Evolutionary conservation across 495 filamentous ascomycete genomes (phyloP), one percentile per base, ranked within the genome.

Genomic region (Astrothelium subdiscretum): DNA sequence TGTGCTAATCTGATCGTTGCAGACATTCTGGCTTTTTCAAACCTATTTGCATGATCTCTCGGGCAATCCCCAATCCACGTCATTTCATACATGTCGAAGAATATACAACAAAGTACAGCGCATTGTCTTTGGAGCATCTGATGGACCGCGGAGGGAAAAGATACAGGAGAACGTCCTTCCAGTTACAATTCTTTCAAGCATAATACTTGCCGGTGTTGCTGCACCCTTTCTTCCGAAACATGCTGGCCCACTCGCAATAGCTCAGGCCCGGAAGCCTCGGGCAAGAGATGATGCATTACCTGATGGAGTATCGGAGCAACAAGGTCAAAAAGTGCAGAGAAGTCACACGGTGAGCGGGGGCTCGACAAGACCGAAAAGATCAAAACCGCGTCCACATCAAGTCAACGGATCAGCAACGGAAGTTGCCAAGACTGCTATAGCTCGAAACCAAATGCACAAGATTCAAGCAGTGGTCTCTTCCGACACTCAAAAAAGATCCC

Each of bases 21-120:
- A 90, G 87, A 90, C 87, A 32, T 90, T 90, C 73, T 90, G 87
- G 87, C 78, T 89, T 59, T 88, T 90, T 75, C 87, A 90, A 73
- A 89, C 86, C 32, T 88, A 90, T 74, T 81, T 90, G 8, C 86
- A 85, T 73, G 87, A 90, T 68, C 82, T 90, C 62, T 79, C 85
- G 52, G 73, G 77, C 63, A 87, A 84, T 58, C 87, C 87, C 6
- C 83, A 85, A 69, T 80, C 85, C 52, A 78, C 82, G 58, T 79
- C 83, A 26, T 90, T 90, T 76, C 78, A 84, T 74, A 89, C 84
- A 59, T 89, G 87, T 66, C 80, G 85, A 48, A 76, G 87, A 66
- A 82, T 90, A 57, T 89, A 88, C 71, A 90, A 90, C 72, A 88
- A 87, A 71, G 85, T 90, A 24, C 87, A 90, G 71, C 84, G 86